Evolutionary conservation across 108 stramenopile genomes (phyloP), one percentile per base, ranked within the genome.

Genomic region (Cyclotella kingstonii): DNA sequence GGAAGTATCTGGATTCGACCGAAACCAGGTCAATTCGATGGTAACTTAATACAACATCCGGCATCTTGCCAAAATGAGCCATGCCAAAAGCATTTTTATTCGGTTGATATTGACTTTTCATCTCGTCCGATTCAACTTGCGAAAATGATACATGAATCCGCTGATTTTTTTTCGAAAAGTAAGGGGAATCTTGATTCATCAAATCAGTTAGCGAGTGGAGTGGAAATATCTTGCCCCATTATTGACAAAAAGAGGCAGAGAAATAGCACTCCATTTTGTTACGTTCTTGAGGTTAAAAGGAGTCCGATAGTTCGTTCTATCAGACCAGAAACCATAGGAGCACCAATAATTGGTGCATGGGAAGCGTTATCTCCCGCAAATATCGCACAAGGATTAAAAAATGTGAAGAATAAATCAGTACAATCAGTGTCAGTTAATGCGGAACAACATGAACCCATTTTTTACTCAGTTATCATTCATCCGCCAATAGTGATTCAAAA

Each of bases 401-500:
- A 12, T 27, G 23, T 47, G 26, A 73, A 64, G 27, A 76, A 40
- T 21, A 64, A 59, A 0, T 41, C 63, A 25, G 30, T 35, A 38
- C 49, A 30, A 21, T 11, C 45, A 3, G 23, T 34, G 15, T 25
- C 34, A 26, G 58, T 23, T 42, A 64, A 70, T 21, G 47, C 57
- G 18, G 54, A 46, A 27, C 28, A 69, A 11, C 91, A 94, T 65
- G 74, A 74, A 14, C 91, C 91, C 26, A 81, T 97, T 1, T 78
- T 89, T 23, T 97, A 95, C 59, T 84, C 80, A 1, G 60, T 98
- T 25, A 54, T 90, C 23, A 70, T 98, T 46, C 91, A 96, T 62
- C 87, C 97, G 15, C 95, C 97, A 2, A 76, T 98, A 23, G 85
- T 98, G n/a, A 79, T 98, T 36, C 89, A 90, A 58, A 98, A 98